phyloP scores from a whole-genome alignment of 1,284 basidiomycete genomes.

The Pholiota adiposa region DNA sequence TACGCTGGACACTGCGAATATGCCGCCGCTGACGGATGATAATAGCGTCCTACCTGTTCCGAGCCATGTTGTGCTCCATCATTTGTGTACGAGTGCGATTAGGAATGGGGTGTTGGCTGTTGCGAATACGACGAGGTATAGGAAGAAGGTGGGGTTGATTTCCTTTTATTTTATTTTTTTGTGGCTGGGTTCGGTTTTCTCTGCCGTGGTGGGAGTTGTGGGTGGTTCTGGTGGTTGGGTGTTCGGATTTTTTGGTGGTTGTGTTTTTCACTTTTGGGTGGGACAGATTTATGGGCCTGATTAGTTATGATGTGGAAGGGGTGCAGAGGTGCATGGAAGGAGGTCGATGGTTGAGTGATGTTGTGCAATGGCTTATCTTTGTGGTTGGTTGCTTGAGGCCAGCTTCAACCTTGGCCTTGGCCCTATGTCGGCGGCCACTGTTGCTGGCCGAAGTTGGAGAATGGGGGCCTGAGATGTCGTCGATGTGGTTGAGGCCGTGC shows the following conservation, averaged over 20 bases:
- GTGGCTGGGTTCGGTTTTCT: neutral
- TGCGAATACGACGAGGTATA: constrained; percentile 91
- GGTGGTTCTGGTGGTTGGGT: too few species aligned
- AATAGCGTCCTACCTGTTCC: constrained; percentile 93
- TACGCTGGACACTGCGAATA: constrained; percentile 35
- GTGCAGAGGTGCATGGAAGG: too few species aligned
- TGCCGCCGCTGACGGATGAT: constrained; percentile 76
- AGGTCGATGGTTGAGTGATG: too few species aligned
- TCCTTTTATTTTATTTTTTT: neutral
- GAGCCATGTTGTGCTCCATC: constrained; percentile 94
- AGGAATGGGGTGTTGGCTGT: constrained; percentile 94
- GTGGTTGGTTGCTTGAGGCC: too few species aligned
- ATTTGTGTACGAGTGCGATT: constrained; percentile 95
- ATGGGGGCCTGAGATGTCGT: too few species aligned
- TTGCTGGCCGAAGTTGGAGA: too few species aligned
- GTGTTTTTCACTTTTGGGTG: neutral
- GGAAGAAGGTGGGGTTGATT: constrained; percentile 75
- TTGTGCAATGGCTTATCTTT: too few species aligned
- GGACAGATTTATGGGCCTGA: too few species aligned
- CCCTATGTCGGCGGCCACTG: too few species aligned
- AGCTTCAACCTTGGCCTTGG: too few species aligned
- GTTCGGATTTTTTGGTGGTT: neutral
- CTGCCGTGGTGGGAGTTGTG: neutral
- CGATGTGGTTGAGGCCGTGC: too few species aligned
- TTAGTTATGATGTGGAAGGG: too few species aligned